Conservation (phyloP, 176 grass and related monocot species). For the Eragrostis curvula region DNA sequence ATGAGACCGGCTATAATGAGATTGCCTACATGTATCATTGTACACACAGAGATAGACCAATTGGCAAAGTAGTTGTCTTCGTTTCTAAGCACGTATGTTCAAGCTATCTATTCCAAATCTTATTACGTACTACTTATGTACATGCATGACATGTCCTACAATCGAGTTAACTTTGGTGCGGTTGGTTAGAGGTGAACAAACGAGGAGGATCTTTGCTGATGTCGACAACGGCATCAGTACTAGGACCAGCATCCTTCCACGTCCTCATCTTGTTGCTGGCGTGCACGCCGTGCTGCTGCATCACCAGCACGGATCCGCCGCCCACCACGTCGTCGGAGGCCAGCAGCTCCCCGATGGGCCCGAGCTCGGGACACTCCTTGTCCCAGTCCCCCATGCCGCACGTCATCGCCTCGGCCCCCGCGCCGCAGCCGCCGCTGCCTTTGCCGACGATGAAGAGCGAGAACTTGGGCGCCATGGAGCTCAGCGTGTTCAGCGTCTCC, state of each 20-base stretch:
- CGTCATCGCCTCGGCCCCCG: slow-evolving; percentile 23
- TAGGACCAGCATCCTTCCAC: background rate
- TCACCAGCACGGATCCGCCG: slow-evolving; percentile 62
- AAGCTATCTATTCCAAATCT: background rate
- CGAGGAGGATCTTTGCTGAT: slow-evolving; percentile 2
- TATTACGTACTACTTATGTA: background rate
- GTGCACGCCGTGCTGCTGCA: slow-evolving; percentile 49
- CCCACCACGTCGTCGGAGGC: slow-evolving; percentile 68
- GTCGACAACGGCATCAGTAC: slow-evolving; percentile 13
- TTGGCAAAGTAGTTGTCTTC: too few species aligned
- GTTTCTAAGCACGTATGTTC: too few species aligned
- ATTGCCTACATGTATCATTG: too few species aligned
- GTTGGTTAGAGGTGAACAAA: background rate
- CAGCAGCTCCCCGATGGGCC: slow-evolving; percentile 69
- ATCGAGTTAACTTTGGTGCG: background rate
- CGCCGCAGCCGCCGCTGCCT: background rate
- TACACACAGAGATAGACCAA: too few species aligned
- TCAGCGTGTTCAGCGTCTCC: slow-evolving; percentile 52
- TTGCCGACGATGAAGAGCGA: slow-evolving; percentile 67
- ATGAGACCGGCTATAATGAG: too few species aligned
- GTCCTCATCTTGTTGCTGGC: slow-evolving; percentile 20
- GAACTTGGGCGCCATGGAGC: slow-evolving; percentile 57
- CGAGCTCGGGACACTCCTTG: slow-evolving; percentile 72
- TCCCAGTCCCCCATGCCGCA: slow-evolving; percentile 57
- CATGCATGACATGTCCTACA: background rate